Conservation (phyloP, 2,329 filamentous ascomycete genomes). For the Fusarium sp. region DNA sequence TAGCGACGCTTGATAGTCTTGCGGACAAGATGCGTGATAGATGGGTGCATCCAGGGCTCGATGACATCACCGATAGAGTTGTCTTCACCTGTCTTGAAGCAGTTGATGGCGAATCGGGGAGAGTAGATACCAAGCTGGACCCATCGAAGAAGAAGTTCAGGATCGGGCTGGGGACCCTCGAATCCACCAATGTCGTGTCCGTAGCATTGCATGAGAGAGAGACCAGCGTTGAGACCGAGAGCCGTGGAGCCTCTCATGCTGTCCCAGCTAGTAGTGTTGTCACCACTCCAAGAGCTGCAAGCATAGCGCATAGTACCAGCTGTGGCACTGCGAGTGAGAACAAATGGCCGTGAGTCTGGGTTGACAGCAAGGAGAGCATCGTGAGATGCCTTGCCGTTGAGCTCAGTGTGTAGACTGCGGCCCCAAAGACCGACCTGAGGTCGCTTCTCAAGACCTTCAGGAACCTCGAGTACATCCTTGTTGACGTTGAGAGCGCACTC, state of each 20-base stretch:
- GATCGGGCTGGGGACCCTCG: slow-evolving; percentile 75
- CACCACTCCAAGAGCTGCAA: slow-evolving; percentile 77
- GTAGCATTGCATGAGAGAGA: slow-evolving; percentile 74
- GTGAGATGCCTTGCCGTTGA: slow-evolving; percentile 76
- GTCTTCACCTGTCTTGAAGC: slow-evolving; percentile 76
- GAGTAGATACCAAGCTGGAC: slow-evolving; percentile 76
- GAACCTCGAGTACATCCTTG: slow-evolving; percentile 46
- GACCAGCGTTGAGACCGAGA: slow-evolving; percentile 72
- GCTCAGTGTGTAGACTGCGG: slow-evolving; percentile 73
- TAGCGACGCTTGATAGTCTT: slow-evolving; percentile 75
- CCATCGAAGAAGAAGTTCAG: slow-evolving; percentile 77
- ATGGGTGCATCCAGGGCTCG: slow-evolving; percentile 81
- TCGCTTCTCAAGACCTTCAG: slow-evolving; percentile 48
- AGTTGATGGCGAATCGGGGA: slow-evolving; percentile 79
- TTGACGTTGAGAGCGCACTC: slow-evolving; percentile 62
- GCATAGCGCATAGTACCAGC: slow-evolving; percentile 76
- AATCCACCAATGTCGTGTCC: slow-evolving; percentile 82
- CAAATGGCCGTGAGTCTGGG: slow-evolving; percentile 70
- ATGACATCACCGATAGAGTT: slow-evolving; percentile 77
- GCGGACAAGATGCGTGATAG: slow-evolving; percentile 69
- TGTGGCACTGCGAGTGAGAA: slow-evolving; percentile 76
- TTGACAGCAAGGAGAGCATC: slow-evolving; percentile 69
- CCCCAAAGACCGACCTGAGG: slow-evolving; percentile 74
- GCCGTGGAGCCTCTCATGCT: slow-evolving; percentile 78
- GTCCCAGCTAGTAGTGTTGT: slow-evolving; percentile 79